A percentile compares a stretch with the other conserved stretches of the same genome.
Evolutionary conservation across 106 monocot species (phyloP).

Genomic region (Platanthera guangdongensis): DNA sequence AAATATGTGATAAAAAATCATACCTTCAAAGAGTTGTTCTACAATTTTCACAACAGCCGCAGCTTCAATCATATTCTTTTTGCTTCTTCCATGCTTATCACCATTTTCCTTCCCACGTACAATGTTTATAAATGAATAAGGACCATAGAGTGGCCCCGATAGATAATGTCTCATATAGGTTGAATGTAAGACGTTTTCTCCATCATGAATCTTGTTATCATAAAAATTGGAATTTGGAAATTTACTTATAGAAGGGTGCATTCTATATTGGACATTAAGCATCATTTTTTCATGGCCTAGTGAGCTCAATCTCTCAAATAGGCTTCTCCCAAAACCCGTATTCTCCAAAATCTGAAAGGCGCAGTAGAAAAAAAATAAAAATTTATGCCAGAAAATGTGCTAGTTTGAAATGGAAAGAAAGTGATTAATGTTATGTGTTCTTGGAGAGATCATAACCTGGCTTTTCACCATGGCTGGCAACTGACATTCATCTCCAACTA

Average conservation of each 20-base stretch:
- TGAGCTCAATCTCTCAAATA: conserved; percentile 57
- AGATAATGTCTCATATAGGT: conserved; percentile 23
- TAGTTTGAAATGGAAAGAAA: background rate
- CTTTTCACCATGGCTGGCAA: conserved; percentile 48
- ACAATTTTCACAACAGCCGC: conserved; percentile 30
- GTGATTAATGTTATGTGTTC: background rate
- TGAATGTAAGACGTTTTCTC: conserved; percentile 26
- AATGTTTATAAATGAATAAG: conserved; percentile 51
- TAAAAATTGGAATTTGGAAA: conserved; percentile 56
- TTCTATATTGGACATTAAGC: conserved; percentile 67
- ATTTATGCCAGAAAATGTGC: background rate
- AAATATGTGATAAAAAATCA: background rate
- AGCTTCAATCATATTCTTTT: conserved; percentile 50
- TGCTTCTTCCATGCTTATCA: conserved; percentile 25
- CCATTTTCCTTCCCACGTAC: conserved; percentile 29
- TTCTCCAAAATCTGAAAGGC: conserved; percentile 24
- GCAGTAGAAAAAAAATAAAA: background rate
- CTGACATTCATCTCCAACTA: conserved; percentile 69
- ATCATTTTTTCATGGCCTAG: conserved; percentile 41
- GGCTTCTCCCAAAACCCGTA: conserved; percentile 46
- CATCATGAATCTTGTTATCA: conserved; percentile 26
- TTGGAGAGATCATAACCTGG: conserved; percentile 1
- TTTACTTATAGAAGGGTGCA: conserved; percentile 71
- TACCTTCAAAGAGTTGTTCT: conserved; percentile 11
- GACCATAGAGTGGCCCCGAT: conserved; percentile 19